Conservation (phyloP, 2,329 filamentous ascomycete genomes). For the Blastomyces silverae region DNA sequence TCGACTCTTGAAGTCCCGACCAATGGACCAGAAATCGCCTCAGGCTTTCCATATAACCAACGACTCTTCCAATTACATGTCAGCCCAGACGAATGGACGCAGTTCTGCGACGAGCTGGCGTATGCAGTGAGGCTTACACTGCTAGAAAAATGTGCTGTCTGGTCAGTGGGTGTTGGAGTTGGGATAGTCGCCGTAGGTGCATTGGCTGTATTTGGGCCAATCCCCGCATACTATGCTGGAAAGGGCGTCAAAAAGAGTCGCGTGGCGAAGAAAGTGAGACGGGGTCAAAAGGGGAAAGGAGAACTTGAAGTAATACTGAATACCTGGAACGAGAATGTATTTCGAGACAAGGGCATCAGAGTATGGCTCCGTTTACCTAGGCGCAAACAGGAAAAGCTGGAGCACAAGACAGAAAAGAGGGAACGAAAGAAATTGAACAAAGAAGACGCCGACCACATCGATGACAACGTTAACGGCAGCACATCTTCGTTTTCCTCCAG, state of each 20-base stretch:
- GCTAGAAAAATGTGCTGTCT: constrained; percentile 16
- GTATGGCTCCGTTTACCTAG: constrained; percentile 14
- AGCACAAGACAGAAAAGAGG: background rate
- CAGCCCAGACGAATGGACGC: constrained; percentile 18
- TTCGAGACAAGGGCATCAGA: constrained; percentile 15
- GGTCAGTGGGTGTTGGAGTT: constrained; percentile 17
- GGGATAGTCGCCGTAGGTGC: constrained; percentile 14
- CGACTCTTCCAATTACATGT: constrained; percentile 16
- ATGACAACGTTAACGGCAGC: background rate
- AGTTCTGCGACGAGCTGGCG: constrained; percentile 16
- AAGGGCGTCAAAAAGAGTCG: constrained; percentile 17
- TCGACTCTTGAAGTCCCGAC: constrained; percentile 16
- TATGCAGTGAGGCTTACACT: constrained; percentile 14
- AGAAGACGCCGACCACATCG: background rate
- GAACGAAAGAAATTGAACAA: background rate
- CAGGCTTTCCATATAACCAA: constrained; percentile 18
- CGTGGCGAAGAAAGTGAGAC: constrained; percentile 16
- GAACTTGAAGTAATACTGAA: constrained; percentile 16
- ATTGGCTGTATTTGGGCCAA: constrained; percentile 13
- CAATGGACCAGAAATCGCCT: constrained; percentile 8
- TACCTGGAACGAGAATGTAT: constrained; percentile 17
- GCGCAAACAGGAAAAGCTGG: background rate
- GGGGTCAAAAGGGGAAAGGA: constrained; percentile 14
- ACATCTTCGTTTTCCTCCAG: background rate
- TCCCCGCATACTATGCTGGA: constrained; percentile 19